Percentiles rank a stretch among this genome's conserved stretches.
phyloP scores from a whole-genome alignment of 352 stramenopile species.

The Aphanomyces cochlioides region DNA sequence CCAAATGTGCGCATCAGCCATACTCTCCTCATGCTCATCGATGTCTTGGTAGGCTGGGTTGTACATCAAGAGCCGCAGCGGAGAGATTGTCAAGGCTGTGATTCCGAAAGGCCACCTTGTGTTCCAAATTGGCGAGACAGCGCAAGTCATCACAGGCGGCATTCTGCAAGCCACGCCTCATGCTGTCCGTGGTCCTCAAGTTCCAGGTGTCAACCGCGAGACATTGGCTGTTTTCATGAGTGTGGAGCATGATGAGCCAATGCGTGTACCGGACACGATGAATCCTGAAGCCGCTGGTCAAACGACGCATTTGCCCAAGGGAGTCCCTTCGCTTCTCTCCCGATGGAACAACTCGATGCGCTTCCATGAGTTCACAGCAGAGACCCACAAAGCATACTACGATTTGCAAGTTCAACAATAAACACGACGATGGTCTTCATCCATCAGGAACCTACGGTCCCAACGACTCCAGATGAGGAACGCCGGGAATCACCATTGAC shows the following conservation, averaged over 20 bases:
- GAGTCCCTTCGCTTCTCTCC: slow-evolving; percentile 77
- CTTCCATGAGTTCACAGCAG: slow-evolving; percentile 90
- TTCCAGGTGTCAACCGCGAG: slow-evolving; percentile 81
- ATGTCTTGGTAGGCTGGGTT: slow-evolving; percentile 61
- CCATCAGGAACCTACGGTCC: too few species aligned
- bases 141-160: slow-evolving; percentile 93
- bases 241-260: slow-evolving; percentile 79
- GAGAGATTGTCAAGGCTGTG: slow-evolving; percentile 85
- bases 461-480: too few species aligned
- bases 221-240: slow-evolving; percentile 98
- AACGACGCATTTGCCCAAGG: slow-evolving; percentile 70
- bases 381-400: slow-evolving; percentile 91
- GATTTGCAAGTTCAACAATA: slow-evolving; percentile 13
- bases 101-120: slow-evolving; percentile 85
- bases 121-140: slow-evolving; percentile 95
- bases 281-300: slow-evolving; percentile 47
- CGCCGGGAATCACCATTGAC: too few species aligned
- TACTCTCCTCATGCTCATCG: not conserved
- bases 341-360: slow-evolving; percentile 85
- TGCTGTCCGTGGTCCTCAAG: slow-evolving; percentile 77
- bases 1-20: slow-evolving; percentile 28
- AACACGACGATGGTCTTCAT: too few species aligned
- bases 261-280: slow-evolving; percentile 57
- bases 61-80: slow-evolving; percentile 91
- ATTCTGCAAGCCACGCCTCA: slow-evolving; percentile 90